phyloP scores from a whole-genome alignment of 495 filamentous ascomycete species.

The Xylaria intraflava region DNA sequence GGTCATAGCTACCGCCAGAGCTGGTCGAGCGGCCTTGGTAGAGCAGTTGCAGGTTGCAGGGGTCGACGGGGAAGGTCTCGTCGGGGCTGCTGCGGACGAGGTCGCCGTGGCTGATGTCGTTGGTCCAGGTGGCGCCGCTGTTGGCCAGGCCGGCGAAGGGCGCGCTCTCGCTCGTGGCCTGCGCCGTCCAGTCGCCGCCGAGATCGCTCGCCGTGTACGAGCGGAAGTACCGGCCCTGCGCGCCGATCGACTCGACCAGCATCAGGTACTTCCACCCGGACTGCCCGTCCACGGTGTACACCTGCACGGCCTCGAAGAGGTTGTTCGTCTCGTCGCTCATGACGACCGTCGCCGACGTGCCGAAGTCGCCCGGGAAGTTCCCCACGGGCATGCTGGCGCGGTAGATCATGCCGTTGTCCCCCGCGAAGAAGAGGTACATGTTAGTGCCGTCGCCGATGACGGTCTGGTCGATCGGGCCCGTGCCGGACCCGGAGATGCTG shows the following conservation, averaged over 20 bases:
- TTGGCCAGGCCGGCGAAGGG: conserved; percentile 60
- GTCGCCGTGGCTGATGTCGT: conserved; percentile 59
- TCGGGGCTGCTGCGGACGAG: conserved; percentile 48
- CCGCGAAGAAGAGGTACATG: conserved; percentile 62
- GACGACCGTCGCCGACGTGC: conserved; percentile 39
- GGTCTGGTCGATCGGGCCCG: conserved; percentile 52
- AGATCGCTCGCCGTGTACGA: conserved; percentile 53
- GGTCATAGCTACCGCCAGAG: conserved; percentile 32
- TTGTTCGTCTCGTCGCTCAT: conserved; percentile 47
- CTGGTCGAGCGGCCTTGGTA: conserved; percentile 47
- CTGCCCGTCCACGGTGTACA: conserved; percentile 52
- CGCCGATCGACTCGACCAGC: conserved; percentile 56
- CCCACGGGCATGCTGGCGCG: conserved; percentile 51
- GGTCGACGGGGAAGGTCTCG: conserved; percentile 50
- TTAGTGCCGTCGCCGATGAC: conserved; percentile 51
- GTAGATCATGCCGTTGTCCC: conserved; percentile 61
- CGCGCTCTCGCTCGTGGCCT: conserved; percentile 43
- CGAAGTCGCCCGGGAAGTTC: conserved; percentile 55
- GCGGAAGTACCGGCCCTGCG: conserved; percentile 56
- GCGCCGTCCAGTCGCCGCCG: conserved; percentile 46
- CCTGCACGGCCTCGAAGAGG: conserved; percentile 58
- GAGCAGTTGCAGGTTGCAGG: conserved; percentile 53
- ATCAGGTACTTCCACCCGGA: conserved; percentile 45
- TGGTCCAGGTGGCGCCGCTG: conserved; percentile 55
- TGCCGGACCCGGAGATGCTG: conserved; percentile 41